phyloP scores from a whole-genome alignment of 1,139 yeast species.

The Debaryomycetaceae sp. region DNA sequence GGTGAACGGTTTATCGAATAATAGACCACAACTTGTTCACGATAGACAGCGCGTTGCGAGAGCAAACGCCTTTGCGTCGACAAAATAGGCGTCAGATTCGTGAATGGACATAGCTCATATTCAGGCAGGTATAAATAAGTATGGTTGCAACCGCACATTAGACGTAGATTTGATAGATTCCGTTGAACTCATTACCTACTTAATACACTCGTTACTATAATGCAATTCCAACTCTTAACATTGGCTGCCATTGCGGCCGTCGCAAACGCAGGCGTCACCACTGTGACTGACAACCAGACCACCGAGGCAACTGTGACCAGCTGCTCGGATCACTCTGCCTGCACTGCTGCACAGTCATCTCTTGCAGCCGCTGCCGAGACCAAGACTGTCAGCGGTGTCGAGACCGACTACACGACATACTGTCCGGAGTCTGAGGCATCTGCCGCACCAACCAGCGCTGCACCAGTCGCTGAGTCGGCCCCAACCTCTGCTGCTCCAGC shows the following conservation, averaged over 20 bases:
- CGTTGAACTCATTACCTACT: background rate
- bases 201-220: slow-evolving; percentile 8
- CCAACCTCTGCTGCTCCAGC: slow-evolving; percentile 9
- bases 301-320: slow-evolving; percentile 42
- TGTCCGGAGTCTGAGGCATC: slow-evolving; percentile 26
- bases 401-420: slow-evolving; percentile 47
- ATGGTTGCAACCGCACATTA: too few species aligned
- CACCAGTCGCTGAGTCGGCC: slow-evolving; percentile 21
- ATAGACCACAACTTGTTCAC: too few species aligned
- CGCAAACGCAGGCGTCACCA: slow-evolving; percentile 12
- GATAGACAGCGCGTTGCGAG: too few species aligned
- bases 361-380: slow-evolving; percentile 22
- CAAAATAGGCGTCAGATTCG: background rate
- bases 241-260: slow-evolving; percentile 26
- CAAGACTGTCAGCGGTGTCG: slow-evolving; percentile 38
- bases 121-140: background rate
- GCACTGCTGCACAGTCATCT: slow-evolving; percentile 19
- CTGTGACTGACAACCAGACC: slow-evolving; percentile 33
- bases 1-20: too few species aligned
- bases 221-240: slow-evolving; percentile 32
- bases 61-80: background rate
- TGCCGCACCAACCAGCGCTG: slow-evolving; percentile 7
- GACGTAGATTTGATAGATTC: too few species aligned
- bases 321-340: slow-evolving; percentile 33
- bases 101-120: background rate